phyloP scores from a whole-genome alignment of 2,329 filamentous ascomycete species.

The Claviceps lovelessii region DNA sequence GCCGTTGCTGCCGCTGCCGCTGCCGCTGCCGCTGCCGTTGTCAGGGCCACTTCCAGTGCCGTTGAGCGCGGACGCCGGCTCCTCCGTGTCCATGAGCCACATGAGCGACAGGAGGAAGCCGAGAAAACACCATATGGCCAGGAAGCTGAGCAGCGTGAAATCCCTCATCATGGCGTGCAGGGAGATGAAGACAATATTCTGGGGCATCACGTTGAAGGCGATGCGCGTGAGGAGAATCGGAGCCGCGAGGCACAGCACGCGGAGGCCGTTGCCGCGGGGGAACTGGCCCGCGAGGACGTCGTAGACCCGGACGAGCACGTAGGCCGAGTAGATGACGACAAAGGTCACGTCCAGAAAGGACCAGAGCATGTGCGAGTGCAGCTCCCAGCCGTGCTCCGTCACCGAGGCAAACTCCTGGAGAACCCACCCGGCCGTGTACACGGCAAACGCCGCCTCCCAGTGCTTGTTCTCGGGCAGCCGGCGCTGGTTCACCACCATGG shows the following conservation, averaged over 20 bases:
- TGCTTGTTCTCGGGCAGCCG: conserved; percentile 27
- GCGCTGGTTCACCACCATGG: conserved; percentile 48
- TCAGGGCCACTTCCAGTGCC: background rate
- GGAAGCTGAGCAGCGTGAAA: conserved; percentile 51
- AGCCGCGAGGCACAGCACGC: conserved; percentile 51
- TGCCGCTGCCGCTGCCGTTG: conserved; percentile 14
- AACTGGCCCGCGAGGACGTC: conserved; percentile 33
- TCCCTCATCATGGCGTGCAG: conserved; percentile 62
- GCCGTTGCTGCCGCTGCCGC: conserved; percentile 12
- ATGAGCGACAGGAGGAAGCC: conserved; percentile 56
- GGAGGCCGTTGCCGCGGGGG: conserved; percentile 41
- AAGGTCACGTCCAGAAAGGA: conserved; percentile 62
- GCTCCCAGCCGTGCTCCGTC: conserved; percentile 50
- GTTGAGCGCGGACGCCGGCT: conserved; percentile 1
- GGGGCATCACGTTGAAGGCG: conserved; percentile 59
- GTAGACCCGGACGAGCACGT: conserved; percentile 45
- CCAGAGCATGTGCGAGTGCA: conserved; percentile 63
- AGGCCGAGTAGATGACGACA: conserved; percentile 45
- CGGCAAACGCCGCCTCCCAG: conserved; percentile 44
- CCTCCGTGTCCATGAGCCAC: conserved; percentile 37
- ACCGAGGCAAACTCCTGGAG: conserved; percentile 52
- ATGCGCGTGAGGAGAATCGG: conserved; percentile 56
- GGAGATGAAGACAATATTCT: conserved; percentile 63
- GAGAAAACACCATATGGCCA: conserved; percentile 55
- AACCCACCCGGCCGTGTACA: conserved; percentile 55